Evolutionary conservation across 2,329 filamentous ascomycete species (phyloP).

Genomic region (Malbranchea zuffiana): DNA sequence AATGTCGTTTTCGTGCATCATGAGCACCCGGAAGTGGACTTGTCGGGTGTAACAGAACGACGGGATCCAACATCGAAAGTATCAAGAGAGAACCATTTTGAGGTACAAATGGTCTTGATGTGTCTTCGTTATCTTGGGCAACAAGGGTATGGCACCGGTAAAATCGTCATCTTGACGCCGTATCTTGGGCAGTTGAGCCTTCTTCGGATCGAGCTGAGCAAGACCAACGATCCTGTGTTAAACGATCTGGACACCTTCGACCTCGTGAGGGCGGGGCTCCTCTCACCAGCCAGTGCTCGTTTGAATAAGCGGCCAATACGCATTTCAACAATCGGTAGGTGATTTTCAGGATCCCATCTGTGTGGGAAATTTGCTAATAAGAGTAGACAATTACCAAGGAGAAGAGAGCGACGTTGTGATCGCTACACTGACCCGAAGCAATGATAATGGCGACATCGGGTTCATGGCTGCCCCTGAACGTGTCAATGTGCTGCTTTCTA

Average conservation of each 20-base stretch:
- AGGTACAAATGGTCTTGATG: slow-evolving; percentile 55
- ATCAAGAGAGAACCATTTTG: slow-evolving; percentile 54
- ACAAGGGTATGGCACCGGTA: slow-evolving; percentile 55
- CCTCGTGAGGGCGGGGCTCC: slow-evolving; percentile 50
- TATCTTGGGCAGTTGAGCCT: slow-evolving; percentile 44
- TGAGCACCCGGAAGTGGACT: slow-evolving; percentile 40
- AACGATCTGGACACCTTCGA: slow-evolving; percentile 59
- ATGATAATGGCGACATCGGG: slow-evolving; percentile 52
- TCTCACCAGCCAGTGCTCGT: slow-evolving; percentile 43
- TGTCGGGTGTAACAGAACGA: slow-evolving; percentile 36
- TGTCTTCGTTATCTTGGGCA: slow-evolving; percentile 57
- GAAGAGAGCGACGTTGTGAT: slow-evolving; percentile 67
- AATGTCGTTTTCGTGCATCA: slow-evolving; percentile 60
- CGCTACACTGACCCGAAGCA: slow-evolving; percentile 56
- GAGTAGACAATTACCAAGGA: slow-evolving; percentile 63
- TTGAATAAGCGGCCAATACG: slow-evolving; percentile 44
- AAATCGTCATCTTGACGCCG: slow-evolving; percentile 58
- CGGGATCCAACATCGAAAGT: slow-evolving; percentile 40
- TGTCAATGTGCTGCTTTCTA: slow-evolving; percentile 58
- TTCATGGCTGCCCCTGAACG: slow-evolving; percentile 58
- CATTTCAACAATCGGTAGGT: slow-evolving; percentile 59
- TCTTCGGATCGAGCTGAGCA: slow-evolving; percentile 40
- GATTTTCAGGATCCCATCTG: neutral
- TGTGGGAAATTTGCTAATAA: slow-evolving; percentile 3
- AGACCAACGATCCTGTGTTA: slow-evolving; percentile 52